phyloP scores from a whole-genome alignment of 169 alveolate genomes.

The Plasmodium cynomolgi region DNA sequence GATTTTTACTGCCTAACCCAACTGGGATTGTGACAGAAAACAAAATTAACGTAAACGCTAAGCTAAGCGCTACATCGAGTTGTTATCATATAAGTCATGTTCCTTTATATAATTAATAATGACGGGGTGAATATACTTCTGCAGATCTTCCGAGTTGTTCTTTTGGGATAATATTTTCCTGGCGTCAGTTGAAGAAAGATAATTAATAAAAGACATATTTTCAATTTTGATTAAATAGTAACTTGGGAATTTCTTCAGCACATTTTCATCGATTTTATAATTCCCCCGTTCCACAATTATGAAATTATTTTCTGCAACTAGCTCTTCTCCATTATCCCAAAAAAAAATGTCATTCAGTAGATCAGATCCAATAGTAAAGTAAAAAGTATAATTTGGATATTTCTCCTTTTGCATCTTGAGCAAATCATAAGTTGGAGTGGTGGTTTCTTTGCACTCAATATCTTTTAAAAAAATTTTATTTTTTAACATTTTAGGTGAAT shows the following conservation, averaged over 20 bases:
- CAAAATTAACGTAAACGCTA: slow-evolving; percentile 1
- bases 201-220: slow-evolving; percentile 40
- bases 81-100: slow-evolving; percentile 22
- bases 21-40: neutral
- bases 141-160: slow-evolving; percentile 34
- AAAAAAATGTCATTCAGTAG: slow-evolving; percentile 18
- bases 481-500: slow-evolving; percentile 16
- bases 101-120: slow-evolving; percentile 40
- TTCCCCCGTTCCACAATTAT: slow-evolving; percentile 59
- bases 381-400: slow-evolving; percentile 50
- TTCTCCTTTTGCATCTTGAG: slow-evolving; percentile 38
- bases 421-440: slow-evolving; percentile 63
- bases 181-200: slow-evolving; percentile 61
- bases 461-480: slow-evolving; percentile 64
- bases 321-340: slow-evolving; percentile 66
- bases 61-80: neutral
- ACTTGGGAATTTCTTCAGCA: slow-evolving; percentile 35
- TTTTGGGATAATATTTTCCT: slow-evolving; percentile 35
- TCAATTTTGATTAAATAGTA: slow-evolving; percentile 52
- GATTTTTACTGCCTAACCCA: neutral
- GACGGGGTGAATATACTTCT: slow-evolving; percentile 28
- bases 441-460: slow-evolving; percentile 21
- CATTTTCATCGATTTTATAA: slow-evolving; percentile 37
- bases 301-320: slow-evolving; percentile 55
- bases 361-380: slow-evolving; percentile 51